Percentiles rank a stretch among this genome's conserved stretches.
phyloP scores from a whole-genome alignment of 371 early-diverging fungal species.

The Mucor ambiguus region DNA sequence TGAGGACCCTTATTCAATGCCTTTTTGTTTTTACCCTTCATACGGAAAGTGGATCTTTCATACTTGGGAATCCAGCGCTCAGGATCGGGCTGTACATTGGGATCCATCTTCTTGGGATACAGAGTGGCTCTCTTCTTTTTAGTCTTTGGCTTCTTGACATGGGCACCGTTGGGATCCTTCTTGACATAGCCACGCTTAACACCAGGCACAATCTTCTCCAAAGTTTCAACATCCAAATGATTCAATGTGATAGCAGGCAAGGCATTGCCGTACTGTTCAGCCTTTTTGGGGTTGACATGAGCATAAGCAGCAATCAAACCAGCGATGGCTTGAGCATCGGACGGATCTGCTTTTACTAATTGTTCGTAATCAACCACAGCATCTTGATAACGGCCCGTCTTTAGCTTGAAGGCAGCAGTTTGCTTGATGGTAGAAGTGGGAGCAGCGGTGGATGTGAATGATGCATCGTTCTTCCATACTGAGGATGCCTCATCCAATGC shows the following conservation, averaged over 20 bases:
- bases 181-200: slow-evolving; percentile 64
- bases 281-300: slow-evolving; percentile 65
- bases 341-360: slow-evolving; percentile 70
- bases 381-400: slow-evolving; percentile 58
- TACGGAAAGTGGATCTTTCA: slow-evolving; percentile 62
- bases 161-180: slow-evolving; percentile 36
- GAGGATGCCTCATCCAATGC: slow-evolving; percentile 59
- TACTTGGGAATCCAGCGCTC: slow-evolving; percentile 80
- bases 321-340: slow-evolving; percentile 67
- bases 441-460: slow-evolving; percentile 16
- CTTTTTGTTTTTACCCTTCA: slow-evolving; percentile 62
- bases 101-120: slow-evolving; percentile 62
- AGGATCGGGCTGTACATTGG: slow-evolving; percentile 64
- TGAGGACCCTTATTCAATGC: slow-evolving; percentile 57
- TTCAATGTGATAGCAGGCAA: slow-evolving; percentile 52
- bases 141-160: slow-evolving; percentile 42
- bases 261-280: slow-evolving; percentile 69
- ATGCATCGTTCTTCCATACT: slow-evolving; percentile 55
- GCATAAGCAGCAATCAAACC: slow-evolving; percentile 72
- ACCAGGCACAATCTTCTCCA: slow-evolving; percentile 65
- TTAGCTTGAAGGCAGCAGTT: slow-evolving; percentile 72
- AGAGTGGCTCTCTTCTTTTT: slow-evolving; percentile 67
- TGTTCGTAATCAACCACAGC: slow-evolving; percentile 74
- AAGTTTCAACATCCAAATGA: slow-evolving; percentile 53
- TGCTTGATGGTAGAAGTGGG: slow-evolving; percentile 61